These are phyloP conservation scores for Ciborinia camelliae DNA, from an alignment of 2,329 filamentous ascomycete genomes.

Conservation along the genomic window DNA sequence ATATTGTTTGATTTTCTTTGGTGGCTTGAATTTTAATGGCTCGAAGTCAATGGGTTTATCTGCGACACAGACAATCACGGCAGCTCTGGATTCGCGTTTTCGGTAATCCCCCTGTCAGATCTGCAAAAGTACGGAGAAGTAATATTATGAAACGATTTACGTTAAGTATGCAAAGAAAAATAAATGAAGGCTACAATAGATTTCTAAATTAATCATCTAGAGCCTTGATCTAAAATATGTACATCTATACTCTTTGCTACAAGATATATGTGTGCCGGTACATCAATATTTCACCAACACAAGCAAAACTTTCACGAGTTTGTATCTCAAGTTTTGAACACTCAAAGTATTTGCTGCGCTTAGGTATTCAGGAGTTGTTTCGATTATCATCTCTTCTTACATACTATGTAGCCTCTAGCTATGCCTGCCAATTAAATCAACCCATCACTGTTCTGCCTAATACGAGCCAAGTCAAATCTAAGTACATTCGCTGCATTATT, in stretches of 20 bases:
- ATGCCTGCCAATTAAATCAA: conserved; percentile 18
- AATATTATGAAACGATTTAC: not conserved
- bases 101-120: conserved; percentile 9
- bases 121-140: not conserved
- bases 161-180: not conserved
- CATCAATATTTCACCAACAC: not conserved
- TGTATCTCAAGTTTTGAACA: not conserved
- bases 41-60: conserved; percentile 17
- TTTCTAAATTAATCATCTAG: not conserved
- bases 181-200: not conserved
- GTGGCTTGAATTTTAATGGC: conserved; percentile 18
- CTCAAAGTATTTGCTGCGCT: not conserved
- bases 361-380: not conserved
- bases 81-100: conserved; percentile 18
- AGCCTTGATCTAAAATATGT: not conserved
- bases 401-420: conserved; percentile 14
- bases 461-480: conserved; percentile 17
- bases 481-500: conserved; percentile 21
- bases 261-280: not conserved
- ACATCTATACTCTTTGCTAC: not conserved
- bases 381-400: conserved; percentile 11
- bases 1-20: conserved; percentile 24
- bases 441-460: conserved; percentile 16
- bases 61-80: conserved; percentile 21
- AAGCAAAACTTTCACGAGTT: not conserved